phyloP scores from a whole-genome alignment of 78 protist genomes.

The Mastigamoeba balamuthi region DNA sequence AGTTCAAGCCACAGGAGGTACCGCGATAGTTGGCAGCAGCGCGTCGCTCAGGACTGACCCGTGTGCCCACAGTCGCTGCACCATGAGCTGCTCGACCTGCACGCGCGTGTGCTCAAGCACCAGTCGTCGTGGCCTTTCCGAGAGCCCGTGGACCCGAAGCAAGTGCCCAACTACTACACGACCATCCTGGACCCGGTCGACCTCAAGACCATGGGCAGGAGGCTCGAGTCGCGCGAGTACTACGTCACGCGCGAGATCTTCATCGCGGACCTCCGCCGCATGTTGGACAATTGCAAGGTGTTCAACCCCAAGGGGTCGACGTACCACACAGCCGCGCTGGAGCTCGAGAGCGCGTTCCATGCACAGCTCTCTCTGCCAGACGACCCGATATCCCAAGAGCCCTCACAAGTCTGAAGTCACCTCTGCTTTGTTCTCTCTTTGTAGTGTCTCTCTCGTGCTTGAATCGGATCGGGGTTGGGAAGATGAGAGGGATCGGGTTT shows the following conservation, averaged over 20 bases:
- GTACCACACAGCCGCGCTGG: not conserved
- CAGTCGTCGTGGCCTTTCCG: constrained; percentile 23
- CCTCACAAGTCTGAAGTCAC: too few species aligned
- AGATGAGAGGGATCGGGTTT: too few species aligned
- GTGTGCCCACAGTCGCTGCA: not conserved
- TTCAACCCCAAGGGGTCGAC: not conserved
- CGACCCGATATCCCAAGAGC: too few species aligned
- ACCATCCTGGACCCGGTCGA: constrained; percentile 27
- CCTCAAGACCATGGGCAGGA: not conserved
- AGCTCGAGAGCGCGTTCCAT: not conserved
- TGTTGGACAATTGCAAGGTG: not conserved
- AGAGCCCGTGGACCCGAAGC: not conserved
- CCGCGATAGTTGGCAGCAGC: not conserved
- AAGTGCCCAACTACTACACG: constrained; percentile 25
- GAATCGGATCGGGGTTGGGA: too few species aligned
- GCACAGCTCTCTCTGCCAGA: too few species aligned
- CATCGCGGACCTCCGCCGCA: not conserved
- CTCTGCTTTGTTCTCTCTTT: too few species aligned
- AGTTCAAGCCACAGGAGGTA: not conserved
- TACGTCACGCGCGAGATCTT: not conserved
- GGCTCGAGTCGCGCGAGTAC: not conserved
- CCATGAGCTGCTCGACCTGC: not conserved
- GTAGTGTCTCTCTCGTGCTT: too few species aligned
- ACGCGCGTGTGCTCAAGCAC: not conserved
- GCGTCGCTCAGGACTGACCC: not conserved